Evolutionary conservation across 1,284 basidiomycete genomes (phyloP).

Genomic region (Boletus austroedulis): DNA sequence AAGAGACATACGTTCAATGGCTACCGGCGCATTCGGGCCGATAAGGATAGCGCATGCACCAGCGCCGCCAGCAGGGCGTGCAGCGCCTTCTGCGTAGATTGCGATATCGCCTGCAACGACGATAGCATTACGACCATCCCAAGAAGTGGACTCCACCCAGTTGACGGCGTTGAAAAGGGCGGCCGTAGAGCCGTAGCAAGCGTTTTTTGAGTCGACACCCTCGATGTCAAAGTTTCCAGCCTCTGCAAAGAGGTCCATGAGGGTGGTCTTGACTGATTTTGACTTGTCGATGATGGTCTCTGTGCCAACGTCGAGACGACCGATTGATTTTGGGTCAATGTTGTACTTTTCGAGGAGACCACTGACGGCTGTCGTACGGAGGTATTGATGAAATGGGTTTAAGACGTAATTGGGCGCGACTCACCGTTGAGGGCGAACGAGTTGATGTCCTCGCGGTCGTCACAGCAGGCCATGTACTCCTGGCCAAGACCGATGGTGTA

Average conservation of each 20-base stretch:
- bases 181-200: constrained; percentile 98
- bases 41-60: constrained; percentile 94
- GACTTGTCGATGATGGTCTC: constrained; percentile 99
- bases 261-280: constrained; percentile 97
- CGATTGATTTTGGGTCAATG: constrained; percentile 94
- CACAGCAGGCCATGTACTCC: constrained; percentile 97
- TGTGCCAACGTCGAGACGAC: constrained; percentile 96
- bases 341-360: constrained; percentile 92
- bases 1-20: constrained; percentile 85
- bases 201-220: constrained; percentile 99
- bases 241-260: constrained; percentile 96
- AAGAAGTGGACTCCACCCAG: constrained; percentile 96
- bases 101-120: constrained; percentile 98
- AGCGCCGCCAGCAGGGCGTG: constrained; percentile 95
- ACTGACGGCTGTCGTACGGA: constrained; percentile 59
- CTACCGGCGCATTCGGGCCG: constrained; percentile 93
- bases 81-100: constrained; percentile 94
- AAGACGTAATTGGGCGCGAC: constrained; percentile 29
- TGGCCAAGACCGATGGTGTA: constrained; percentile 99
- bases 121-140: constrained; percentile 98
- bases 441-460: constrained; percentile 98
- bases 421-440: constrained; percentile 92
- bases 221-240: constrained; percentile 97
- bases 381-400: constrained; percentile 3
- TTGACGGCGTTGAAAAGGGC: constrained; percentile 97